Evolutionary conservation across 169 alveolate species (phyloP).

Genomic region (Eimeria zaria): DNA sequence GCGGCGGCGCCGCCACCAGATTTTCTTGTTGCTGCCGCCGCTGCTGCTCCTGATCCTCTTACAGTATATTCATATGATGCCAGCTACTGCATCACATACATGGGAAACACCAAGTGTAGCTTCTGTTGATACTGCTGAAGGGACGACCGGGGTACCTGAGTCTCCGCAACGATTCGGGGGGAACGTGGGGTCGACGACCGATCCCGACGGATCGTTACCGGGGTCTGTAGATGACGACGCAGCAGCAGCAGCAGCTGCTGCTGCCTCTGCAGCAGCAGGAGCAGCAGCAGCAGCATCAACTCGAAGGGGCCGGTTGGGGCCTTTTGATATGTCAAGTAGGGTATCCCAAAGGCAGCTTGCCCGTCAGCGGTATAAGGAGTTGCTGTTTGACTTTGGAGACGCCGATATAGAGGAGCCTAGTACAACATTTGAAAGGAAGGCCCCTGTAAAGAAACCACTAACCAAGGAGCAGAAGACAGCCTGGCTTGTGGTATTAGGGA

Average conservation of each 20-base stretch:
- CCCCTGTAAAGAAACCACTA: no score
- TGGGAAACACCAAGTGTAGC: no score
- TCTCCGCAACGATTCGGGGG: background rate
- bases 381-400: background rate
- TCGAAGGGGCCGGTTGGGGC: background rate
- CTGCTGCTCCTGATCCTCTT: no score
- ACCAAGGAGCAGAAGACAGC: background rate
- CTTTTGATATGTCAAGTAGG: background rate
- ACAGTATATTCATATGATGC: no score
- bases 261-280: constrained; percentile 19
- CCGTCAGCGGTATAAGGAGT: background rate
- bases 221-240: background rate
- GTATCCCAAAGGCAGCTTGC: background rate
- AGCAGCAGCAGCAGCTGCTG: constrained; percentile 12
- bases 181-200: background rate
- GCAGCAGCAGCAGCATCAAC: background rate
- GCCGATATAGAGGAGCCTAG: background rate
- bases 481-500: background rate
- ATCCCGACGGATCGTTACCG: background rate
- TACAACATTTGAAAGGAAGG: background rate
- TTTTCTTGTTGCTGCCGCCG: background rate
- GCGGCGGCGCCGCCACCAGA: background rate
- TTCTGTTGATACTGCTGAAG: no score
- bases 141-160: background rate
- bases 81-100: no score